phyloP scores from a whole-genome alignment of 805 yeast species.

The Myxozyma monticola region DNA sequence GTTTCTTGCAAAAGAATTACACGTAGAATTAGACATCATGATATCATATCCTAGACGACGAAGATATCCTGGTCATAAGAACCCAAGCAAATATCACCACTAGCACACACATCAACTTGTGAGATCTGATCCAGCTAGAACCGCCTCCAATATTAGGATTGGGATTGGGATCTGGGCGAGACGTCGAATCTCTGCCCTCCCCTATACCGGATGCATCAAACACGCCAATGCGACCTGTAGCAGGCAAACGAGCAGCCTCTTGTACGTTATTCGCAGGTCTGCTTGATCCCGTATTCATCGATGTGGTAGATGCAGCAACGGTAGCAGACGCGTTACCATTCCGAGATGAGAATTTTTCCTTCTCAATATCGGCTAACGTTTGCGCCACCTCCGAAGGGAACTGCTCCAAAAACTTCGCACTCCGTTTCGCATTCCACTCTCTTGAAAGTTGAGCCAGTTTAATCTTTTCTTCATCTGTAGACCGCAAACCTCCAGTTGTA shows the following conservation, averaged over 20 bases:
- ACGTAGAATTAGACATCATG: no score
- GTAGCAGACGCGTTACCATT: constrained; percentile 19
- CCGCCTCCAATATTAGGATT: neutral
- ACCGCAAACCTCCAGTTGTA: constrained; percentile 77
- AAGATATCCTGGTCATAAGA: constrained; percentile 1
- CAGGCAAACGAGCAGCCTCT: neutral
- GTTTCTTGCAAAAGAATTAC: no score
- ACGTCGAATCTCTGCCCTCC: neutral
- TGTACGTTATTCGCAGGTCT: neutral
- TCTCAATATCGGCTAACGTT: constrained; percentile 42
- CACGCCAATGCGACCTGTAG: constrained; percentile 5
- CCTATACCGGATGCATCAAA: constrained; percentile 7
- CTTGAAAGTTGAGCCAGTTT: constrained; percentile 60
- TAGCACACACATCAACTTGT: constrained; percentile 16
- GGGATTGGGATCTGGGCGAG: neutral
- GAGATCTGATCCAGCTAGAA: constrained; percentile 14
- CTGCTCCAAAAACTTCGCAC: constrained; percentile 51
- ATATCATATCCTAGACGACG: no score
- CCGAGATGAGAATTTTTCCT: neutral
- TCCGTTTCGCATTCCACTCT: constrained; percentile 66
- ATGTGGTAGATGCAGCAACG: neutral
- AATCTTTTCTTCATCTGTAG: constrained; percentile 61
- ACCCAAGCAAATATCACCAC: constrained; percentile 14
- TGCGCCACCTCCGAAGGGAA: constrained; percentile 66
- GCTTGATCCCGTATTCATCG: neutral